Conservation (phyloP, 2,329 filamentous ascomycete species). For the Blumeria hordei region DNA sequence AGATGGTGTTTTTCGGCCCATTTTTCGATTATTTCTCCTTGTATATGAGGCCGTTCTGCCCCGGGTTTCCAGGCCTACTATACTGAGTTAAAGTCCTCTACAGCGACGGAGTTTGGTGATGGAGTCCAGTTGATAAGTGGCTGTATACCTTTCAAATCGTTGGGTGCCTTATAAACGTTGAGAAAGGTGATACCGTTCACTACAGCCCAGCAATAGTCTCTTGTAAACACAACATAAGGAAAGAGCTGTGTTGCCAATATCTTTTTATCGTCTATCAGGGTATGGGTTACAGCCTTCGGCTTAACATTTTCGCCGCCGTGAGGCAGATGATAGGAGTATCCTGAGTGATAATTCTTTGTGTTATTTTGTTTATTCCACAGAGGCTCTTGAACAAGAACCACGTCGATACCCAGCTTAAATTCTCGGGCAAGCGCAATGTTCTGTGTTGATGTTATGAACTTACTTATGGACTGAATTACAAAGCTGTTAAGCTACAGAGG, state of each 20-base stretch:
- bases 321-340: no score
- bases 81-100: not conserved
- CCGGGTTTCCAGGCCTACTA: not conserved
- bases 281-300: not conserved
- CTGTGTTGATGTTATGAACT: no score
- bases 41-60: not conserved
- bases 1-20: not conserved
- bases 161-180: not conserved
- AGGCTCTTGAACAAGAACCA: no score
- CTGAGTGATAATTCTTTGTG: no score
- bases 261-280: no score
- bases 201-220: not conserved
- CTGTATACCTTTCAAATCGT: not conserved
- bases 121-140: no score
- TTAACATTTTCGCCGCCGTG: no score
- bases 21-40: not conserved
- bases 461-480: no score
- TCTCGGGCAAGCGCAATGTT: no score
- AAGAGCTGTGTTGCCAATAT: not conserved
- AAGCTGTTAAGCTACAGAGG: no score
- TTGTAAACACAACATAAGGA: not conserved
- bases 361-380: no score
- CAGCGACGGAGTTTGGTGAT: not conserved
- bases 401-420: no score
- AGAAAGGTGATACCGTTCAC: not conserved